Percentiles rank a stretch among this genome's conserved stretches.
These are phyloP conservation scores for Cryptomeria japonica DNA, from an alignment of 75 land plant genomes.

Conservation along the genomic window DNA sequence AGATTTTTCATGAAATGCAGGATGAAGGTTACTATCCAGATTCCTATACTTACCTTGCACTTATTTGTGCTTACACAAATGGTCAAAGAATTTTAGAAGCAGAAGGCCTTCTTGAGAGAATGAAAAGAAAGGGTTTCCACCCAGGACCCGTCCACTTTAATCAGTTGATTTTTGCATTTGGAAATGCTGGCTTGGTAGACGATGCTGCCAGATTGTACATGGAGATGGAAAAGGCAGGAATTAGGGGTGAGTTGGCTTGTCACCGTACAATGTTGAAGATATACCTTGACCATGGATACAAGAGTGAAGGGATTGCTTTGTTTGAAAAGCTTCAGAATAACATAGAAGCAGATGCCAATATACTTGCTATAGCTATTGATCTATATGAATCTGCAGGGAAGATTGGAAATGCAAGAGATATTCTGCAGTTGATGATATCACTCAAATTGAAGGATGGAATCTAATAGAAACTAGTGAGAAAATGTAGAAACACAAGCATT, in stretches of 20 bases:
- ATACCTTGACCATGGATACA: conserved; percentile 46
- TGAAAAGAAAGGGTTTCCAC: conserved; percentile 47
- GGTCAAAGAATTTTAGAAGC: conserved; percentile 39
- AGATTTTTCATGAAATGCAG: conserved; percentile 56
- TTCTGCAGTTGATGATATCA: conserved; percentile 27
- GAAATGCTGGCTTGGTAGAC: conserved; percentile 37
- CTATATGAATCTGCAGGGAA: conserved; percentile 53
- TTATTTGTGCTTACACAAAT: conserved; percentile 51
- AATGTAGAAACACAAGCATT: background rate
- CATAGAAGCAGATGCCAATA: conserved; percentile 43
- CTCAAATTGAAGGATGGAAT: background rate
- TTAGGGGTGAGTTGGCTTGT: conserved; percentile 48
- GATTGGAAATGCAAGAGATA: conserved; percentile 33
- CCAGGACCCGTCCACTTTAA: conserved; percentile 60
- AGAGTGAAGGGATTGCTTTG: conserved; percentile 44
- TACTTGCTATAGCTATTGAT: conserved; percentile 57
- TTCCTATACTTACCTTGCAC: conserved; percentile 62
- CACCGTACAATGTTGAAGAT: conserved; percentile 56
- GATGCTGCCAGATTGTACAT: conserved; percentile 56
- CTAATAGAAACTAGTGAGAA: background rate
- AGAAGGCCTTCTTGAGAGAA: conserved; percentile 40
- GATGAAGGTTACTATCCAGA: conserved; percentile 42
- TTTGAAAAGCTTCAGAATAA: conserved; percentile 27
- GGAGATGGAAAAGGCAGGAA: conserved; percentile 29
- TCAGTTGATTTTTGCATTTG: conserved; percentile 45